Conservation (phyloP, 768 basidiomycete genomes). For the Psilocybe cubensis region DNA sequence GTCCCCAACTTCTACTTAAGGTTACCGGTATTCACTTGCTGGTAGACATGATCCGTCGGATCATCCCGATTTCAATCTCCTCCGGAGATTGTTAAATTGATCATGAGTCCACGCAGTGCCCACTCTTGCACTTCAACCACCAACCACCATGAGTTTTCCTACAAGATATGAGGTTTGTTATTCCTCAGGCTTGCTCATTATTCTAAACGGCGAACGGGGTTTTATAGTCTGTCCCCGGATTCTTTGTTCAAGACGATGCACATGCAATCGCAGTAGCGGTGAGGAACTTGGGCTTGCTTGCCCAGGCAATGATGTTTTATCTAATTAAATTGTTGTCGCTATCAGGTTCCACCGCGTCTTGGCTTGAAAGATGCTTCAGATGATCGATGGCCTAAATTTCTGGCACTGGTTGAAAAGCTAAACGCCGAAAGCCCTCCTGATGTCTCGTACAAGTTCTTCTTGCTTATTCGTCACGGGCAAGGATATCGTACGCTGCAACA, state of each 20-base stretch:
- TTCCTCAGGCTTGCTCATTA: no score
- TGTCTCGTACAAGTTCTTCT: constrained; percentile 63
- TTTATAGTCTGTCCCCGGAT: constrained; percentile 22
- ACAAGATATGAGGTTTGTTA: constrained; percentile 3
- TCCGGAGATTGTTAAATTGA: background rate
- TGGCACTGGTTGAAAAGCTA: constrained; percentile 44
- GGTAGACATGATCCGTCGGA: background rate
- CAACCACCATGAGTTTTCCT: background rate
- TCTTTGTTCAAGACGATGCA: constrained; percentile 22
- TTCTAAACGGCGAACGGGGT: background rate
- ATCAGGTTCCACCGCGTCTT: constrained; percentile 23
- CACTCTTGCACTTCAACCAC: background rate
- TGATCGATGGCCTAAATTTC: constrained; percentile 21
- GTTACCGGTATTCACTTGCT: background rate
- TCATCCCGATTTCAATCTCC: background rate
- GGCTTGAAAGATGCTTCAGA: constrained; percentile 22
- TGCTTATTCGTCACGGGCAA: constrained; percentile 72
- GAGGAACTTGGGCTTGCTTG: background rate
- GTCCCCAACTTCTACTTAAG: no score
- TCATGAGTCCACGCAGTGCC: background rate
- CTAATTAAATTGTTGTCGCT: background rate
- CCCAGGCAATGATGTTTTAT: background rate
- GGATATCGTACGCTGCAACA: constrained; percentile 60
- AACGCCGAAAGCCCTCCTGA: constrained; percentile 42
- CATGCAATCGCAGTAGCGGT: constrained; percentile 7